Percentiles rank a stretch among this genome's conserved stretches.
These are phyloP conservation scores for Echinochloa phyllopogon DNA, from an alignment of 176 grass and related monocot genomes.

Conservation along the genomic window DNA sequence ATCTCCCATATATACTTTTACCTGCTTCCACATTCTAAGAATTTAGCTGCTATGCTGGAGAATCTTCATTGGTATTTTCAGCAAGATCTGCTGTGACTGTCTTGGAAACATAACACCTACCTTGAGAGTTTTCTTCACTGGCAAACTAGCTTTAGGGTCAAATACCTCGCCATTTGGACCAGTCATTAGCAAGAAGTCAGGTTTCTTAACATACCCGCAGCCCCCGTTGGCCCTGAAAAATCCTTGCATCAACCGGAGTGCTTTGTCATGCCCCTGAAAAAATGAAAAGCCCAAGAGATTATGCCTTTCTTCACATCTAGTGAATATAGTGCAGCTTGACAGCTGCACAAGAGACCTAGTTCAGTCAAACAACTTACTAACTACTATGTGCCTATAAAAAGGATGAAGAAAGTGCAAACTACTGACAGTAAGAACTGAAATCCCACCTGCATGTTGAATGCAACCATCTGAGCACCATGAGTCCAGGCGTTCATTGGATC, in stretches of 20 bases:
- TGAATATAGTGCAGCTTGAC: too few species aligned
- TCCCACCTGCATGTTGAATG: conserved; percentile 87
- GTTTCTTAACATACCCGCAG: conserved; percentile 83
- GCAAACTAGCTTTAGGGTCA: conserved; percentile 60
- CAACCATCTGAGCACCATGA: conserved; percentile 93
- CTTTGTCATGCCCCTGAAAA: conserved; percentile 69
- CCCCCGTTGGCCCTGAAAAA: conserved; percentile 87
- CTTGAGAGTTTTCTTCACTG: conserved; percentile 79
- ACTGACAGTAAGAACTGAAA: not conserved
- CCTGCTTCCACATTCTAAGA: conserved; percentile 46
- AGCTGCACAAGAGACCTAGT: too few species aligned
- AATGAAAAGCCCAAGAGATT: not conserved
- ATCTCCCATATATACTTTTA: conserved; percentile 93
- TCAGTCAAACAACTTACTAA: too few species aligned
- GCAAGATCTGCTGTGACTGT: not conserved
- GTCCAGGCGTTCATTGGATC: conserved; percentile 78
- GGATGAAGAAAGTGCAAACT: not conserved
- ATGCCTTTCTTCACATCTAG: not conserved
- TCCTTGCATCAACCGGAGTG: conserved; percentile 40
- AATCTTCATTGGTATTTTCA: not conserved
- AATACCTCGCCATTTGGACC: conserved; percentile 65
- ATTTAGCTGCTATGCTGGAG: conserved; percentile 11
- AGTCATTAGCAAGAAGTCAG: conserved; percentile 74
- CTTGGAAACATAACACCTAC: conserved; percentile 22
- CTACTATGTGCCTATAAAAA: not conserved